phyloP scores from a whole-genome alignment of 768 basidiomycete species.

The Porpolomopsis calyptriformis region DNA sequence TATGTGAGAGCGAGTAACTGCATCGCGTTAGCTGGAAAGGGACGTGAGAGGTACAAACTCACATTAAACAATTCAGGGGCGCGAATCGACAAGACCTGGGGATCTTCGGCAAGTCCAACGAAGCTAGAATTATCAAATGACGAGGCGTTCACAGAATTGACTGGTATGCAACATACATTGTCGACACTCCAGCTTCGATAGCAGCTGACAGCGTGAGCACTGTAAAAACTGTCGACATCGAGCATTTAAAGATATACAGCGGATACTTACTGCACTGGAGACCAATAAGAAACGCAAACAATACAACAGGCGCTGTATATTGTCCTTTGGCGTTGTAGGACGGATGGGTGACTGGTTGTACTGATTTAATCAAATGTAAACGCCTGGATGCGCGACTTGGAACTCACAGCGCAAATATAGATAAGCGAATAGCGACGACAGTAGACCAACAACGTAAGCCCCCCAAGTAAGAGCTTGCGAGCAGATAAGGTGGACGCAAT shows the following conservation, averaged over 20 bases:
- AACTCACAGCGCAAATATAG: conserved; percentile 61
- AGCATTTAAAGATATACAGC: neutral
- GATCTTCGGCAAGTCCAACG: conserved; percentile 79
- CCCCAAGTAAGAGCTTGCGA: conserved; percentile 61
- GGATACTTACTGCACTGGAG: conserved; percentile 50
- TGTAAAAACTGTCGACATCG: conserved; percentile 15
- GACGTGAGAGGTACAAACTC: conserved; percentile 14
- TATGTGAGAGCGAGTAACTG: conserved; percentile 61
- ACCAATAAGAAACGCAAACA: conserved; percentile 78
- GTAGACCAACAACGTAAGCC: conserved; percentile 65
- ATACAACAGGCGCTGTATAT: conserved; percentile 65
- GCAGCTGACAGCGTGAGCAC: conserved; percentile 61
- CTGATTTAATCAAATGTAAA: conserved; percentile 3
- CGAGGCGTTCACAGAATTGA: neutral
- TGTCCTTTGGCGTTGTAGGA: conserved; percentile 64
- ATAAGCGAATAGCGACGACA: conserved; percentile 67
- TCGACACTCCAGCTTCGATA: conserved; percentile 80
- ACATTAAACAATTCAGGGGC: conserved; percentile 63
- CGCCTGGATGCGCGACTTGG: neutral
- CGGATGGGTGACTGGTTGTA: conserved; percentile 51
- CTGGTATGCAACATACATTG: conserved; percentile 42
- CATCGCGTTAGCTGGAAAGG: neutral
- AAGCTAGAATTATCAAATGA: conserved; percentile 35
- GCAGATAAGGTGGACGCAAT: neutral
- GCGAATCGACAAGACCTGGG: conserved; percentile 60